These are phyloP conservation scores for Corchorus capsularis DNA, from an alignment of 345 rosid species.

Conservation along the genomic window DNA sequence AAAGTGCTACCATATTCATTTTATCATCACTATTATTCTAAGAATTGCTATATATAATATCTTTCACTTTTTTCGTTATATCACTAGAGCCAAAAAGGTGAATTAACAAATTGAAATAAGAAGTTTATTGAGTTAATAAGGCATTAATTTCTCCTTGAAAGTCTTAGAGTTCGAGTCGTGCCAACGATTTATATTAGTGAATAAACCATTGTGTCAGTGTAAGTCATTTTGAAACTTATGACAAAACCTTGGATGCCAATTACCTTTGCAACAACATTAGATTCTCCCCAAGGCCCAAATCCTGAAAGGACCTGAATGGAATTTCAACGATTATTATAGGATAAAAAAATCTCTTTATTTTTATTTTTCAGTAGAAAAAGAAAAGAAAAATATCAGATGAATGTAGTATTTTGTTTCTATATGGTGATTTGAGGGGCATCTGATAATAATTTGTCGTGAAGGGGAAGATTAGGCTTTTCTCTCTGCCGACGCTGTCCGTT, in stretches of 20 bases:
- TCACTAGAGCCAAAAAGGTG: background rate
- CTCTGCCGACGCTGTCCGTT: slow-evolving; percentile 54
- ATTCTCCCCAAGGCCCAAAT: background rate
- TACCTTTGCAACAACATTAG: background rate
- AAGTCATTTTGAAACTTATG: too few species aligned
- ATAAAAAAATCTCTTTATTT: background rate
- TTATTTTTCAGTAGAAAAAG: background rate
- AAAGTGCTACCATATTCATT: too few species aligned
- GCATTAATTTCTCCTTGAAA: too few species aligned
- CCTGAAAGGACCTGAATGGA: background rate
- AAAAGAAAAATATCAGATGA: background rate
- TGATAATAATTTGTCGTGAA: slow-evolving; percentile 23
- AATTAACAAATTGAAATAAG: background rate
- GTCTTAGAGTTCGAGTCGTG: too few species aligned
- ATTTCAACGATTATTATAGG: background rate
- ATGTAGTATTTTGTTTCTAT: background rate
- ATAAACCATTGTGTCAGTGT: too few species aligned
- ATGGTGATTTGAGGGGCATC: background rate
- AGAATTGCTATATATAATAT: too few species aligned
- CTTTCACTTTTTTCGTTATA: background rate
- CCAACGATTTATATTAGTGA: too few species aligned
- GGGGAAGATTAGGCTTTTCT: slow-evolving; percentile 21
- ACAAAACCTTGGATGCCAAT: slow-evolving; percentile 5
- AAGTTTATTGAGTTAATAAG: too few species aligned
- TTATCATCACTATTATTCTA: too few species aligned